Evolutionary conservation across 116 monocot genomes (phyloP), one percentile per base, ranked within the genome.

Genomic region (Phalaenopsis hybrid): DNA sequence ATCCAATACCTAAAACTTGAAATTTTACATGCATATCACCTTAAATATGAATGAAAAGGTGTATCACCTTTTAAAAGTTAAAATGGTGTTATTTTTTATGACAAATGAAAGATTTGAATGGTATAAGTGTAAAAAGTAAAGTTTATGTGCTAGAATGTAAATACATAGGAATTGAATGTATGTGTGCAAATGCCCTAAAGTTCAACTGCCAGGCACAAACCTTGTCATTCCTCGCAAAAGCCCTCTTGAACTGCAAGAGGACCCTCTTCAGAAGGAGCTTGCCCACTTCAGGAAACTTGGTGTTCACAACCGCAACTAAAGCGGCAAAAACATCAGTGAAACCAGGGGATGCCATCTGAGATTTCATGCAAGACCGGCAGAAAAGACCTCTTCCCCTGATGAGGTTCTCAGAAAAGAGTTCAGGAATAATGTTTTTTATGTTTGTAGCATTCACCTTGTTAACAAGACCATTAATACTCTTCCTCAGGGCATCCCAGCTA

Each of bases 401-500:
- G 28, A 98, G 89, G 76, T 98, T 98, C 90, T 98, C 98, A 0
- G 91, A 86, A 49, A 98, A 94, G 45, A 98, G 91, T 86, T 98
- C 98, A 0, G 93, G 93, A 63, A 94, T 87, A 6, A 98, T 98
- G 81, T 98, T 98, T 86, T 98, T 94, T 52, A 94, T 93, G 75
- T 98, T 94, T 20, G 94, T 92, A 5, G 93, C 93, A 83, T 98
- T 98, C 23, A 98, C 98, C 75, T 98, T 98, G 85, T 98, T 98
- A 17, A 98, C 98, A 8, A 98, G 89, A 18, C 95, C 94, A 74
- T 98, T 98, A 33, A 94, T 98, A 57, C 93, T 93, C 90, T 98
- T 98, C 79, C 93, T 74, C 0, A 98, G 90, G 6, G 98, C 98
- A 75, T 98, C 98, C 98, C 98, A 94, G 74, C 89, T 98, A 68